Conservation (phyloP, 345 rosid species). For the Geranium brycei region DNA sequence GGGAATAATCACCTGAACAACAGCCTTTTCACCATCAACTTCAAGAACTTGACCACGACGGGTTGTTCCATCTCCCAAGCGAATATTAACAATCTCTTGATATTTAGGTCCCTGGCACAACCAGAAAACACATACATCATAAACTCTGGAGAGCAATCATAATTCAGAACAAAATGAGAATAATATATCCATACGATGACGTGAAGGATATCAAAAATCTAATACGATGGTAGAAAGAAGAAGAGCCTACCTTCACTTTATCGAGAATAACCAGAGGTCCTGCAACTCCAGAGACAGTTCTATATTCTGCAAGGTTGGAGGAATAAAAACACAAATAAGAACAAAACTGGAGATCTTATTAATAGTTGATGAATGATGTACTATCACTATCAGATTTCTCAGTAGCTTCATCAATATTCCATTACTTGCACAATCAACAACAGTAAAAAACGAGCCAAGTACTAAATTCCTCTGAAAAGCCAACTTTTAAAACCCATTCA, state of each 20-base stretch:
- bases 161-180: slow-evolving; percentile 1
- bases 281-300: slow-evolving; percentile 96
- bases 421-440: background rate
- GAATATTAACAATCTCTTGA: slow-evolving; percentile 92
- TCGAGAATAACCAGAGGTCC: slow-evolving; percentile 93
- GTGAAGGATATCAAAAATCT: background rate
- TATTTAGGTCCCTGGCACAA: slow-evolving; percentile 75
- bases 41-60: slow-evolving; percentile 96
- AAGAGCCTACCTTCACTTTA: slow-evolving; percentile 66
- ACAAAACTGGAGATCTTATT: slow-evolving; percentile 1
- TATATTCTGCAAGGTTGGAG: slow-evolving; percentile 45
- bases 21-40: slow-evolving; percentile 98
- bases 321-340: slow-evolving; percentile 1
- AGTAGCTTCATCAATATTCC: background rate
- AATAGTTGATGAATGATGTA: background rate
- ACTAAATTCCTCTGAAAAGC: background rate
- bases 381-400: background rate
- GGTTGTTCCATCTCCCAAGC: slow-evolving; percentile 81
- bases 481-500: background rate
- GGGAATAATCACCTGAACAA: slow-evolving; percentile 70
- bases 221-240: background rate
- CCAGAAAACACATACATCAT: background rate
- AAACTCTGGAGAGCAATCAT: slow-evolving; percentile 1
- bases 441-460: too few relatives aligned
- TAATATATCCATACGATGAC: background rate